These are phyloP conservation scores for Tillandsia fasciculata DNA, from an alignment of 176 grass and related monocot genomes.

Conservation along the genomic window DNA sequence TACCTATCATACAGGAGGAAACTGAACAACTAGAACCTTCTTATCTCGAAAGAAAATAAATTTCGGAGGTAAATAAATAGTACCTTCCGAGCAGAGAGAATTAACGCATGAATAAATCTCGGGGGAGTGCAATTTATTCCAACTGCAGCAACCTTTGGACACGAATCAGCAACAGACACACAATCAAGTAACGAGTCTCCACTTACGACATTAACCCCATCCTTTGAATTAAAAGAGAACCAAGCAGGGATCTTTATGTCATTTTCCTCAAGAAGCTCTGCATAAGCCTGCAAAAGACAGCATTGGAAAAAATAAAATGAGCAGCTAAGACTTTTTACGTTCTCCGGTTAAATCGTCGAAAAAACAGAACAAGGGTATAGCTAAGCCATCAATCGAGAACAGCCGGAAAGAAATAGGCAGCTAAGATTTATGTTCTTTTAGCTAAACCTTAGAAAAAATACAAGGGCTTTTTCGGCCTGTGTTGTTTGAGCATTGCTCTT, in stretches of 20 bases:
- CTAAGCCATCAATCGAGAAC: too few species aligned
- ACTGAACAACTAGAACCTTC: not conserved
- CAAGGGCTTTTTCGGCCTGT: too few species aligned
- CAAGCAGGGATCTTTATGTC: conserved; percentile 74
- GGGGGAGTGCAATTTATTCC: conserved; percentile 98
- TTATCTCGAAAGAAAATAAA: not conserved
- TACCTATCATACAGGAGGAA: not conserved
- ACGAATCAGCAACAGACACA: conserved; percentile 58
- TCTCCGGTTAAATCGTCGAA: too few species aligned
- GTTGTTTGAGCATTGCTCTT: too few species aligned
- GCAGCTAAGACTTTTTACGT: too few species aligned
- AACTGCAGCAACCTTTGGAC: conserved; percentile 54
- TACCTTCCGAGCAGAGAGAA: conserved; percentile 72
- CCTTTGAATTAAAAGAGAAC: conserved; percentile 97
- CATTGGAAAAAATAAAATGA: not conserved
- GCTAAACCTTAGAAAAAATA: too few species aligned
- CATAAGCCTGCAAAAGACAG: conserved; percentile 56
- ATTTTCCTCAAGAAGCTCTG: conserved; percentile 73
- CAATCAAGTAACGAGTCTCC: conserved; percentile 82
- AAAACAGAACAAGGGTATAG: too few species aligned
- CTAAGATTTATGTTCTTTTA: too few species aligned
- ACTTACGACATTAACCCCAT: conserved; percentile 70
- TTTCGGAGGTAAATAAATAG: not conserved
- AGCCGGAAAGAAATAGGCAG: too few species aligned
- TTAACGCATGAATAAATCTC: conserved; percentile 80